Evolutionary conservation across 352 stramenopile species (phyloP).

Genomic region (Pilasporangium apinafurcum): DNA sequence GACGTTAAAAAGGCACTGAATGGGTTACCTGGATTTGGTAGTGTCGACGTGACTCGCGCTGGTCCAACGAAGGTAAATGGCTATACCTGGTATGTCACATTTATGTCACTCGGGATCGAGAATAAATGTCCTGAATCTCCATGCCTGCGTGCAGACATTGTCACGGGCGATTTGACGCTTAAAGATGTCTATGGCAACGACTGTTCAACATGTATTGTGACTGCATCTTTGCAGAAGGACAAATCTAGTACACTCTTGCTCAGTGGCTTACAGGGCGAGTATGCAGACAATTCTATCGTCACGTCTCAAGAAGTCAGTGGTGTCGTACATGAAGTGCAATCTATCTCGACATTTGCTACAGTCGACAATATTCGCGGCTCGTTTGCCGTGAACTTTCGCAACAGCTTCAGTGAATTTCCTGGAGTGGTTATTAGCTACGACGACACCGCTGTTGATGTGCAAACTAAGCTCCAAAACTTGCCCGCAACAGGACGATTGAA

Average conservation of each 20-base stretch:
- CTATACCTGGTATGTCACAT: slow-evolving; percentile 65
- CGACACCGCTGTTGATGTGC: slow-evolving; percentile 63
- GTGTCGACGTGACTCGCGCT: slow-evolving; percentile 44
- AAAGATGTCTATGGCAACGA: slow-evolving; percentile 32
- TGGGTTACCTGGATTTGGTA: slow-evolving; percentile 42
- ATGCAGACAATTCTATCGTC: slow-evolving; percentile 28
- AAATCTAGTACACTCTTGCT: slow-evolving; percentile 20
- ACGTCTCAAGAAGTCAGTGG: slow-evolving; percentile 45
- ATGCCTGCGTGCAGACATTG: slow-evolving; percentile 50
- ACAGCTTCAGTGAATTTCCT: slow-evolving; percentile 21
- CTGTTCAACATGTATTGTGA: slow-evolving; percentile 41
- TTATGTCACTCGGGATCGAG: slow-evolving; percentile 48
- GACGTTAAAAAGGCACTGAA: slow-evolving; percentile 41
- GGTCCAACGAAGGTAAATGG: slow-evolving; percentile 50
- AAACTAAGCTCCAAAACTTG: slow-evolving; percentile 65
- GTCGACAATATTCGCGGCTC: slow-evolving; percentile 41
- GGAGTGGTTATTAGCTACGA: slow-evolving; percentile 58
- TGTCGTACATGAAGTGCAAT: slow-evolving; percentile 58
- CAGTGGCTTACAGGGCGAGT: slow-evolving; percentile 36
- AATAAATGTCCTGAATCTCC: slow-evolving; percentile 47
- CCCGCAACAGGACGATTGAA: slow-evolving; percentile 57
- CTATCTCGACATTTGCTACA: slow-evolving; percentile 30
- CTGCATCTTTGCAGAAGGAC: slow-evolving; percentile 24
- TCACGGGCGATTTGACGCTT: slow-evolving; percentile 23
- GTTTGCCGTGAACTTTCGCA: slow-evolving; percentile 65